Evolutionary conservation across 108 stramenopile species (phyloP), one percentile per base, ranked within the genome.

Genomic region (Fragilariopsis cylindrus): DNA sequence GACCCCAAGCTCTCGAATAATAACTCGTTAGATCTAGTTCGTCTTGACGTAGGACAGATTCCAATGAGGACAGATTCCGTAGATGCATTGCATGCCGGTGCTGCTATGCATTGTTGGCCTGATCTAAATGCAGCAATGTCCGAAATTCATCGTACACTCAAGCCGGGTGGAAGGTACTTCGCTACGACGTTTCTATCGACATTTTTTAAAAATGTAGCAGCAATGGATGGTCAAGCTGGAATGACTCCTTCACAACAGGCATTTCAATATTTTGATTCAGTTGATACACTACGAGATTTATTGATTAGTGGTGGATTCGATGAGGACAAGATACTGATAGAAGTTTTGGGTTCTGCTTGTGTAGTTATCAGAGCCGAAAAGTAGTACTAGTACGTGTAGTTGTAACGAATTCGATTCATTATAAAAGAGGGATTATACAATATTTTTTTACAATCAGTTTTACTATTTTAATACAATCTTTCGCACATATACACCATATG

Each of bases 91-190:
- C 97, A 98, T 76, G 98, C 97, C 4, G 98, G 97, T 4, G 98
- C 98, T 2, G 98, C 98, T 19, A 95, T 98, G 92, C 98, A 98
- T 74, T 98, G 98, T 78, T 97, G 98, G 98, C 95, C 94, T 7
- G 89, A 94, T 67, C 81, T 97, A 53, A 87, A 91, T 50, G 69
- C 72, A 7, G 93, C 92, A 0, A 69, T 91, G 30, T 70, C 79
- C 13, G 97, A 98, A 77, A 90, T 96, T 75, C 76, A 92, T 74
- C 90, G 98, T 4, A 94, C 93, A 5, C 80, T 98, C 73, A 89
- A 88, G 71, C 97, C 98, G 7, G 98, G 98, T 16, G 95, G 96
- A 16, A 78, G 88, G 15, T 97, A 95, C 72, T 98, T 96, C 81
- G 97, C 96, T 7, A 96, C 93, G 1, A 98, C 98, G 4, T 98